A percentile compares a stretch with the other conserved stretches of the same genome.
Conservation (phyloP, 2,329 filamentous ascomycete genomes). For the Microsporum canis region DNA sequence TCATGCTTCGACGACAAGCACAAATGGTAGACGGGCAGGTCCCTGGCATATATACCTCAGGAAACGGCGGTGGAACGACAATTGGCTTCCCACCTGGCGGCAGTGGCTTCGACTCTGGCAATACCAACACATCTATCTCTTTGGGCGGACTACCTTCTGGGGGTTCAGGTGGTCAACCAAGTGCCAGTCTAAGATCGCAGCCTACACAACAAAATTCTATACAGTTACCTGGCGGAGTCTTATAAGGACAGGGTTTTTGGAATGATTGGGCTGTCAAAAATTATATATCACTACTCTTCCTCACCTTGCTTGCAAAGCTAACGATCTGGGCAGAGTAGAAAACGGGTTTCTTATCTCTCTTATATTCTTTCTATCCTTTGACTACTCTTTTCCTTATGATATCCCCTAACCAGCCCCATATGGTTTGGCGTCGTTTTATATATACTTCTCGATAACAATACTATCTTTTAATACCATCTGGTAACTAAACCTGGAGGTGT, state of each 20-base stretch:
- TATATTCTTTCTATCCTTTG: background rate
- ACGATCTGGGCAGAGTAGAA: background rate
- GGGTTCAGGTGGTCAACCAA: background rate
- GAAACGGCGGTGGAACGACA: slow-evolving; percentile 1
- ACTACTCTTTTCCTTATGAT: background rate
- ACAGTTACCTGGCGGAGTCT: slow-evolving; percentile 5
- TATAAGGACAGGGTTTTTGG: background rate
- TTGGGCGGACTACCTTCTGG: background rate
- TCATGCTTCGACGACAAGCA: slow-evolving; percentile 74
- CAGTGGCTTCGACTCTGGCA: background rate
- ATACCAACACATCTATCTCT: background rate
- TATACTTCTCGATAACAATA: slow-evolving; percentile 1
- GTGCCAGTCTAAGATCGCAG: background rate
- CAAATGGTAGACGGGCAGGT: slow-evolving; percentile 40
- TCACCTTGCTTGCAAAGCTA: background rate
- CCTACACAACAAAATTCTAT: slow-evolving; percentile 2
- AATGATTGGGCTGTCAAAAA: background rate
- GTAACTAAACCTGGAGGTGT: background rate
- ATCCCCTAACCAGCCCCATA: slow-evolving; percentile 1
- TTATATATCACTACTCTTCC: background rate
- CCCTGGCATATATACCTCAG: slow-evolving; percentile 16
- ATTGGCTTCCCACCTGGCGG: slow-evolving; percentile 11
- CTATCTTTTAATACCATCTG: background rate
- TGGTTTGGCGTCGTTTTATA: background rate
- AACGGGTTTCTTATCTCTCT: background rate